Conservation (phyloP, 192 early-diverging fungal genomes). For the Coemansia sp. region DNA sequence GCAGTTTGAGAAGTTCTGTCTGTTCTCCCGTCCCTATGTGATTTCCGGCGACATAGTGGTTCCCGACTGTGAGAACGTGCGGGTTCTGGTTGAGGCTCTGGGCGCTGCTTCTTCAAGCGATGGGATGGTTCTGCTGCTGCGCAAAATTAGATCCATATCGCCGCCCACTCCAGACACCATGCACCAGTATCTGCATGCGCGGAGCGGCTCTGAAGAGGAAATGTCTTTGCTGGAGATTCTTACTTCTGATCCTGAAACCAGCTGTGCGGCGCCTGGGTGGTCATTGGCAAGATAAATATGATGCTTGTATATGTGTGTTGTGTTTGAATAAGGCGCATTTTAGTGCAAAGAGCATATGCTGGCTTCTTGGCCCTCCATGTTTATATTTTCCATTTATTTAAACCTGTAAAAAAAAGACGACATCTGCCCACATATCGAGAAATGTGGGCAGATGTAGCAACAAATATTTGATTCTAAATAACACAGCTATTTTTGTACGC, state of each 20-base stretch:
- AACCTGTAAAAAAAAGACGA: no score
- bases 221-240: slow-evolving; percentile 38
- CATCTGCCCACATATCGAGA: no score
- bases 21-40: slow-evolving; percentile 28
- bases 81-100: slow-evolving; percentile 31
- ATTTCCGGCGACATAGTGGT: slow-evolving; percentile 32
- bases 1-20: slow-evolving; percentile 27
- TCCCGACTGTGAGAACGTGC: slow-evolving; percentile 19
- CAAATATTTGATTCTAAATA: no score
- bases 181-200: slow-evolving; percentile 11
- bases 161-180: slow-evolving; percentile 19
- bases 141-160: slow-evolving; percentile 11
- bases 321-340: no score
- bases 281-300: neutral
- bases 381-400: no score
- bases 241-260: slow-evolving; percentile 36
- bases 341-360: no score
- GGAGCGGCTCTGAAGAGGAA: slow-evolving; percentile 15
- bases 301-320: no score
- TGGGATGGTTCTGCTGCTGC: slow-evolving; percentile 33
- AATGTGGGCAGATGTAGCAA: no score
- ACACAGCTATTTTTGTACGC: no score
- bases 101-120: slow-evolving; percentile 33
- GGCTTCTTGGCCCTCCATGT: no score
- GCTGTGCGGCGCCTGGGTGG: slow-evolving; percentile 23